phyloP scores from a whole-genome alignment of 805 yeast species.

The Candida patagonica region DNA sequence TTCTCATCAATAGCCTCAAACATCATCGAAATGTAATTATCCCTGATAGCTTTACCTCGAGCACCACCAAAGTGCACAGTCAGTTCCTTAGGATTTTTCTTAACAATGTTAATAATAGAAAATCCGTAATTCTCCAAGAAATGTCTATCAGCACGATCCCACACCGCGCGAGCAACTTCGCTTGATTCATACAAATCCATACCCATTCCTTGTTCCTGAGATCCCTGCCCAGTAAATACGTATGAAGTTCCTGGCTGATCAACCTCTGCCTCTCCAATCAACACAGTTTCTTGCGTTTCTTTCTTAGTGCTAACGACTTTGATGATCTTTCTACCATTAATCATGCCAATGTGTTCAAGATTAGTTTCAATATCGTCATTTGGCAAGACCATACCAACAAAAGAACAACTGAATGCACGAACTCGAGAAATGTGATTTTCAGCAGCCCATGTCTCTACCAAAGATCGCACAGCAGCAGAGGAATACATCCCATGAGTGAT shows the following conservation, averaged over 20 bases:
- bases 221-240: conserved; percentile 99
- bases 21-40: conserved; percentile 93
- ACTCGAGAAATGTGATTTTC: conserved; percentile 93
- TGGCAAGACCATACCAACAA: conserved; percentile 96
- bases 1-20: conserved; percentile 80
- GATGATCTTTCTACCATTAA: conserved; percentile 95
- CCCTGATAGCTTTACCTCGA: conserved; percentile 89
- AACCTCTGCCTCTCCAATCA: conserved; percentile 95
- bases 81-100: conserved; percentile 88
- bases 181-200: conserved; percentile 93
- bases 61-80: conserved; percentile 98
- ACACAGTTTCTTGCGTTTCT: conserved; percentile 67
- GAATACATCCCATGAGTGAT: conserved; percentile 99
- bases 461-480: conserved; percentile 87
- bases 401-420: conserved; percentile 82
- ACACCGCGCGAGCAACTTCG: conserved; percentile 85
- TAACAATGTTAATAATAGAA: conserved; percentile 92
- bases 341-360: conserved; percentile 96
- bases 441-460: conserved; percentile 98
- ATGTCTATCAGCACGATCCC: conserved; percentile 97
- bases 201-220: conserved; percentile 99
- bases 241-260: conserved; percentile 96
- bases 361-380: conserved; percentile 80
- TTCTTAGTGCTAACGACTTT: conserved; percentile 82
- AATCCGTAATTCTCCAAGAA: conserved; percentile 92